Percentiles rank a stretch among this genome's conserved stretches.
phyloP scores from a whole-genome alignment of 257 asterid species.

The Gynochthodes officinalis region DNA sequence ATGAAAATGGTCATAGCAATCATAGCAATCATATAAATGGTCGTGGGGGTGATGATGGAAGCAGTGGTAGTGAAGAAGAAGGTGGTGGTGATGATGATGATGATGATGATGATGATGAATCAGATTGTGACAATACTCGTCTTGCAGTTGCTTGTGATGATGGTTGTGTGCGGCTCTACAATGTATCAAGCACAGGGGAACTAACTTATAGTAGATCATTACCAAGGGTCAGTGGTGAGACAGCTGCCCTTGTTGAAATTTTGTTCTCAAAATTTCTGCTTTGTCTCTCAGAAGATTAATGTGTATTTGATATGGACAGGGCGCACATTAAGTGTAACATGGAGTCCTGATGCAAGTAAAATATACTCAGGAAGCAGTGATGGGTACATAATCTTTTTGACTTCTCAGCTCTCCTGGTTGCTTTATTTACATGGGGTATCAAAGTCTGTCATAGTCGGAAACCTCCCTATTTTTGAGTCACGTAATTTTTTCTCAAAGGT shows the following conservation, averaged over 20 bases:
- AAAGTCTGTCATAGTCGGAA: not conserved
- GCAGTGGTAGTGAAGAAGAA: constrained; percentile 50
- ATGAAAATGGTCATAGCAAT: constrained; percentile 60
- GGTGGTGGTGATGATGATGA: constrained; percentile 32
- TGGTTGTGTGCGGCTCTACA: constrained; percentile 81
- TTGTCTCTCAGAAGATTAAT: constrained; percentile 13
- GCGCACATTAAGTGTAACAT: constrained; percentile 69
- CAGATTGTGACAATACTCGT: constrained; percentile 31
- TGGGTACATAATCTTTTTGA: constrained; percentile 52
- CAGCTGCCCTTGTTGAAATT: constrained; percentile 24
- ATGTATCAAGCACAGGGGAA: constrained; percentile 36
- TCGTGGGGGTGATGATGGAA: constrained; percentile 42
- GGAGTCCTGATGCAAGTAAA: constrained; percentile 76
- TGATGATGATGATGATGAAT: no score
- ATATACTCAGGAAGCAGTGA: constrained; percentile 91
- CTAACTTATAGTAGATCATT: constrained; percentile 50
- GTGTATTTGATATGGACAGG: constrained; percentile 38
- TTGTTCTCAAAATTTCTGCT: not conserved
- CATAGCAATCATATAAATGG: constrained; percentile 26
- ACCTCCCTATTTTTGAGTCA: not conserved
- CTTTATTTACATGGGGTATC: not conserved
- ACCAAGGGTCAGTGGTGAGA: constrained; percentile 96
- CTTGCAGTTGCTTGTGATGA: constrained; percentile 89
- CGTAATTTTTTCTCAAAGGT: constrained; percentile 8
- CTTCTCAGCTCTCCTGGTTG: not conserved